Base-by-base conservation (phyloP, 176 grass and related monocot species). In the Ensete glaucum region DNA sequence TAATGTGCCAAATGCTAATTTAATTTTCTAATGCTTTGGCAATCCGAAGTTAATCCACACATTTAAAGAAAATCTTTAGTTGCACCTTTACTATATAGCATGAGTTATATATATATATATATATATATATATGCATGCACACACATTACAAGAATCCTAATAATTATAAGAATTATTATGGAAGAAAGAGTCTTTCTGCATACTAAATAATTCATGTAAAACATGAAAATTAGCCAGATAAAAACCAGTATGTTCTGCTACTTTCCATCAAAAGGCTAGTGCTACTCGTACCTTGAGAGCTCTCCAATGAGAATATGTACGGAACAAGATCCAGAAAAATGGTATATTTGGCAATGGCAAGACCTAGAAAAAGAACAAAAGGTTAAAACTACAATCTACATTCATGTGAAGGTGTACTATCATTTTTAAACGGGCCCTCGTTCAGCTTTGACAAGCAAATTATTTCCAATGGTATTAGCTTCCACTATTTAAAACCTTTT, bases 221-320 rank as follows among this genome's bases (percentile, higher is more conserved):
- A 69, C 55, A 69, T 26, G 69, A 22, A 56, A n/a, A 60, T n/a
- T 74, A 48, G 13, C 16, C 15, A 55, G 11, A 77, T 53, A 16
- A 29, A 23, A 62, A 60, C 0, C 34, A 43, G 34, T 43, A 43
- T 0, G 34, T 43, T 43, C 34, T 5, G 5, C 34, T 43, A 43
- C 34, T 43, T 43, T 43, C 34, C 34, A 77, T 25, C 20, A 71
- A 23, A 78, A 70, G 49, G 77, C 29, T 13, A 49, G 8, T 71
- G 34, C 50, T 23, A 49, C 2, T 72, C 50, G 49, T 87, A 98
- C 95, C 95, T 98, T 88, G 54, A 94, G 95, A 89, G 95, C 95
- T 87, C 88, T 84, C 88, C 84, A 94, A 82, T 98, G 90, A 55
- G 95, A 98, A 89, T 98, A 98, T 63, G 95, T 82, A 81, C 86